Conservation (phyloP, 768 basidiomycete species). For the Pulveroboletus frians region DNA sequence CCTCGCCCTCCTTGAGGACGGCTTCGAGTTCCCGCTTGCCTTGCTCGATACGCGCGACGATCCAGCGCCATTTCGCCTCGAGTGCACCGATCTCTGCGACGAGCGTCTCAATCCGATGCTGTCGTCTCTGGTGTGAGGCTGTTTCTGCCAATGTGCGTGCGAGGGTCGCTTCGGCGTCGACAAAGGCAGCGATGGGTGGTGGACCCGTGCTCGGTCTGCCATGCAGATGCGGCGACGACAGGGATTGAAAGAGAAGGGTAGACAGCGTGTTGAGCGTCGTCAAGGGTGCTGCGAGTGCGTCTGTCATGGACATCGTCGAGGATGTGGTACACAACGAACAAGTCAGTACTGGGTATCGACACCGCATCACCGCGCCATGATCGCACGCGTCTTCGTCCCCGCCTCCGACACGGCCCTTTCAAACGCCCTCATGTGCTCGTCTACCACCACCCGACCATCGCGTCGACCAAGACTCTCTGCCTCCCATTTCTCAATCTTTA, state of each 20-base stretch:
- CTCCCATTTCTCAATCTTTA: constrained; percentile 79
- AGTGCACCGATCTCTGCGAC: constrained; percentile 66
- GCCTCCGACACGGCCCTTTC: constrained; percentile 69
- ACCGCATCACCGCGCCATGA: constrained; percentile 60
- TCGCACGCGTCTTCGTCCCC: constrained; percentile 69
- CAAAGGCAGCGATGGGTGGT: constrained; percentile 50
- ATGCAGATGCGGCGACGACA: constrained; percentile 55
- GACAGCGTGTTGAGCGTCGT: constrained; percentile 58
- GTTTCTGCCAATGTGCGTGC: constrained; percentile 61
- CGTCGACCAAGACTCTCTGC: constrained; percentile 38
- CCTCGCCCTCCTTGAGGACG: constrained; percentile 71
- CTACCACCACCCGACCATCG: constrained; percentile 69
- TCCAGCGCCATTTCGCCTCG: constrained; percentile 61
- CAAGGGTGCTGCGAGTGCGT: constrained; percentile 57
- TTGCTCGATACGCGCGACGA: constrained; percentile 58
- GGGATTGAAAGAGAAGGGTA: constrained; percentile 64
- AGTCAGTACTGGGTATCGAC: constrained; percentile 3
- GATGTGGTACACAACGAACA: constrained; percentile 23
- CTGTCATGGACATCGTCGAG: constrained; percentile 48
- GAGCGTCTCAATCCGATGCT: constrained; percentile 65
- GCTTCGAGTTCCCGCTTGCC: constrained; percentile 67
- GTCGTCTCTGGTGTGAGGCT: constrained; percentile 69
- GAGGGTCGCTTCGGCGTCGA: constrained; percentile 59
- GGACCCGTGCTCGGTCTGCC: constrained; percentile 32
- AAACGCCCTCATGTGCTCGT: constrained; percentile 75